Evolutionary conservation across 2,329 filamentous ascomycete species (phyloP).

Genomic region (Fusarium floridanum): DNA sequence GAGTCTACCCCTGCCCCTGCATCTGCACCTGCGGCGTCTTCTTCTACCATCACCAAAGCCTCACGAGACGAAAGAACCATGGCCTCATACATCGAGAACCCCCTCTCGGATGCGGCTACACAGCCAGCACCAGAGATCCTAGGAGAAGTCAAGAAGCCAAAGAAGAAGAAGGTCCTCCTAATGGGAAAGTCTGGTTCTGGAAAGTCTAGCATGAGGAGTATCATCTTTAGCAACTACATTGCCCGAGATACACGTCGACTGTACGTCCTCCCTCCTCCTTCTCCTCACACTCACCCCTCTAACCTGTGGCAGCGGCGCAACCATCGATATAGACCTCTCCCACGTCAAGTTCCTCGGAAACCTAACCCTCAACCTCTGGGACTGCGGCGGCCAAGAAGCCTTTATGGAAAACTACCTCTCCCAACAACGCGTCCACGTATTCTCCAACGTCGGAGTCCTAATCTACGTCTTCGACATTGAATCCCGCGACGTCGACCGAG

Average conservation of each 20-base stretch:
- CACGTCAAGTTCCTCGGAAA: slow-evolving; percentile 99
- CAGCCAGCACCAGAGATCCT: slow-evolving; percentile 53
- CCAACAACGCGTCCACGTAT: slow-evolving; percentile 95
- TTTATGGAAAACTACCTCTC: slow-evolving; percentile 99
- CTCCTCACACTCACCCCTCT: neutral
- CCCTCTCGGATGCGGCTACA: slow-evolving; percentile 43
- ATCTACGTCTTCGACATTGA: slow-evolving; percentile 99
- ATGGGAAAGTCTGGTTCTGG: slow-evolving; percentile 98
- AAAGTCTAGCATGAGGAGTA: slow-evolving; percentile 98
- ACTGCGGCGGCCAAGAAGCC: slow-evolving; percentile 97
- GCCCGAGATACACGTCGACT: slow-evolving; percentile 93
- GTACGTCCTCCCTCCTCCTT: slow-evolving; percentile 53
- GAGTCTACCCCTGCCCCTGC: no score
- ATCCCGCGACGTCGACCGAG: slow-evolving; percentile 91
- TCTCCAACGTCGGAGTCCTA: slow-evolving; percentile 94
- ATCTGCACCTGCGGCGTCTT: no score
- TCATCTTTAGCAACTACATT: slow-evolving; percentile 99
- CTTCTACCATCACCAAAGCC: neutral
- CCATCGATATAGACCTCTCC: slow-evolving; percentile 97
- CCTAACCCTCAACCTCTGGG: slow-evolving; percentile 96
- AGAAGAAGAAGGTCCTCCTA: slow-evolving; percentile 88
- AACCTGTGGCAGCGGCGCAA: slow-evolving; percentile 74
- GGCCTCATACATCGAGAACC: slow-evolving; percentile 52
- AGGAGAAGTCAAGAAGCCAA: slow-evolving; percentile 73
- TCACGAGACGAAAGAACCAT: slow-evolving; percentile 32